Evolutionary conservation across 192 early-diverging fungal genomes (phyloP), one percentile per base, ranked within the genome.

Genomic region (Coemansia nantahalensis): DNA sequence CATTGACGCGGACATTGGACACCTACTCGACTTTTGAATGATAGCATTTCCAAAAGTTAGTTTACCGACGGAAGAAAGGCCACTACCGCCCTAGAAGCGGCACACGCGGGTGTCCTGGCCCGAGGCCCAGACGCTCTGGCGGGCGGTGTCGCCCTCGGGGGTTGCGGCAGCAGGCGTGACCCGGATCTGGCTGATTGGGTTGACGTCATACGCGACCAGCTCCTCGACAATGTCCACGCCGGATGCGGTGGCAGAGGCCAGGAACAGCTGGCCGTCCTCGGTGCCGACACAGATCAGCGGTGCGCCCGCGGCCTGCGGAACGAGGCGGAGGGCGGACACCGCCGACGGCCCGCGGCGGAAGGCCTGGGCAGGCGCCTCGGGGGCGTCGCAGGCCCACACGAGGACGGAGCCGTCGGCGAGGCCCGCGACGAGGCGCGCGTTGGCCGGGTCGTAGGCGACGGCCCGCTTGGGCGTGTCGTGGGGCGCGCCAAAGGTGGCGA

Each of bases 181-280:
- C 15, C 64, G 45, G 59, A 74, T 50, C 47, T 65, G 71, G 48
- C 47, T 62, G 19, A 74, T 59, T 2, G 71, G 71, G 32, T 74
- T 59, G 16, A 74, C 59, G 34, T 74, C 71, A 53, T 67, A 74
- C 21, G 57, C 71, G 5, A 67, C 64, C 2, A 74, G 51, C 28
- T 74, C 71, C 39, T 74, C 71, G 36, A 67, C 54, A 11, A 74
- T 35, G 24, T 59, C 43, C 2, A 41, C 63, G 12, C 45, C 33
- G 13, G 48, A 16, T 3, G 24, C 5, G 4, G 36, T 40, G 0
- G 51, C 12, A 0, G 59, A 39, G 13, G 37, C 59, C 24, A 67
- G 10, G 22, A 45, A 74, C 15, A 74, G 44, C 48, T 74, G 71
- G 16, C 71, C 71, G 21, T 74, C 71, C 39, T 67, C 63, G 16